These are phyloP conservation scores for Telfairia occidentalis DNA, from an alignment of 331 rosid species.

Conservation along the genomic window DNA sequence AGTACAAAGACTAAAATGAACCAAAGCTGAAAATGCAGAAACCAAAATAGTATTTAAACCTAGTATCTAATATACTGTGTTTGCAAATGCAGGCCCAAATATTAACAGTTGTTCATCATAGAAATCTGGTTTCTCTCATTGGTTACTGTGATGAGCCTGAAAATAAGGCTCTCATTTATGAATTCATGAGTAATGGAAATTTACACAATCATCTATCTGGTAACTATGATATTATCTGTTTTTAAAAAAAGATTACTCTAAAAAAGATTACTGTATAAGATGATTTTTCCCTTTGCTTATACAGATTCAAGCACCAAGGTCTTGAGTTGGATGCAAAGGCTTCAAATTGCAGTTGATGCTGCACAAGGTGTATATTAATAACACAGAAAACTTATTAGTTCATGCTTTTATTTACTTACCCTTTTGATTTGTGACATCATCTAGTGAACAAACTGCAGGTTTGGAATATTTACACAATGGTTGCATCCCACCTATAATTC, in stretches of 20 bases:
- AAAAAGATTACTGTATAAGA: background rate
- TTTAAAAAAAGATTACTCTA: background rate
- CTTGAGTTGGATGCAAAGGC: conserved; percentile 36
- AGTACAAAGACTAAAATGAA: too few relatives aligned
- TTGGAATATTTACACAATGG: conserved; percentile 35
- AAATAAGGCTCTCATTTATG: conserved; percentile 33
- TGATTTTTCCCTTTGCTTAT: background rate
- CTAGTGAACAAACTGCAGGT: conserved; percentile 16
- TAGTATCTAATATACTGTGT: background rate
- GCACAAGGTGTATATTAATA: conserved; percentile 37
- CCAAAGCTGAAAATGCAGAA: too few relatives aligned
- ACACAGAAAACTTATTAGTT: background rate
- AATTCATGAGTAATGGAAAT: conserved; percentile 42
- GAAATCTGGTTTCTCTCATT: conserved; percentile 21
- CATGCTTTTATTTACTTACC: background rate
- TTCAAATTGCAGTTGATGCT: conserved; percentile 41
- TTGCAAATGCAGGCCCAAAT: conserved; percentile 26
- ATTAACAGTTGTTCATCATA: conserved; percentile 29
- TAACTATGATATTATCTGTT: background rate
- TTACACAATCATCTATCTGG: conserved; percentile 34
- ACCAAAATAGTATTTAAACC: too few relatives aligned
- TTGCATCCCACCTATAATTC: conserved; percentile 37
- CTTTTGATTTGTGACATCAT: background rate
- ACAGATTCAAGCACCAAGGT: conserved; percentile 21
- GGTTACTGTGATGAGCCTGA: conserved; percentile 41